Conservation (phyloP, 139 green algal species). For the Haematococcus lacustris region DNA sequence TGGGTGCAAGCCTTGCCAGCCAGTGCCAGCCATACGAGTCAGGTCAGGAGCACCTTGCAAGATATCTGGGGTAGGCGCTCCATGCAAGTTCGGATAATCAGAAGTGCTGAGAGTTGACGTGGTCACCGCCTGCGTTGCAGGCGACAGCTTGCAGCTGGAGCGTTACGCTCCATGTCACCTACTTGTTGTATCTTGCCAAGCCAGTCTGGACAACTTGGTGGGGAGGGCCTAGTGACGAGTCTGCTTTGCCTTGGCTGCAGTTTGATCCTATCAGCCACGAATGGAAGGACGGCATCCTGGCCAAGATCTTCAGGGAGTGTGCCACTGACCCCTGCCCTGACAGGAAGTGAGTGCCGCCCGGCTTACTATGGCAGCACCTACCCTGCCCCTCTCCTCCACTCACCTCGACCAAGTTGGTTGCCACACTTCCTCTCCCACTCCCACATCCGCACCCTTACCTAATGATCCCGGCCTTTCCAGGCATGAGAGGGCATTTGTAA, state of each 20-base stretch:
- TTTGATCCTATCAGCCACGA: constrained; percentile 57
- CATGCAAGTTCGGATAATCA: background rate
- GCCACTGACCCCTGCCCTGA: constrained; percentile 55
- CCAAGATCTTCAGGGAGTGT: constrained; percentile 52
- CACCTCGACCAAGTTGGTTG: background rate
- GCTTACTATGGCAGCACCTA: background rate
- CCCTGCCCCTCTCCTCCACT: background rate
- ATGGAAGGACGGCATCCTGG: constrained; percentile 76
- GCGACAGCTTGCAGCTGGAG: too few species aligned
- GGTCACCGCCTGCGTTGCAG: too few species aligned
- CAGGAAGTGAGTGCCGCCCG: constrained; percentile 54
- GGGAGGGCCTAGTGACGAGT: background rate
- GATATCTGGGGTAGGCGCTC: background rate
- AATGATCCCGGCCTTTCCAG: too few species aligned
- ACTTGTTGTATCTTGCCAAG: background rate
- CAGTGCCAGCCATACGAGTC: background rate
- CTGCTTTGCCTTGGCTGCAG: constrained; percentile 3
- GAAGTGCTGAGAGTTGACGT: too few species aligned
- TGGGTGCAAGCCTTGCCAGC: background rate
- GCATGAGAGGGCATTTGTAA: background rate
- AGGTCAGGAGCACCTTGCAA: background rate
- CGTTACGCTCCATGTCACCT: too few species aligned
- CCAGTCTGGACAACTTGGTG: background rate
- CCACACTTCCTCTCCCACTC: background rate
- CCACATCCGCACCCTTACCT: too few species aligned